Base-by-base conservation (phyloP, 768 basidiomycete species). In the Pleurotus citrinopileatus region DNA sequence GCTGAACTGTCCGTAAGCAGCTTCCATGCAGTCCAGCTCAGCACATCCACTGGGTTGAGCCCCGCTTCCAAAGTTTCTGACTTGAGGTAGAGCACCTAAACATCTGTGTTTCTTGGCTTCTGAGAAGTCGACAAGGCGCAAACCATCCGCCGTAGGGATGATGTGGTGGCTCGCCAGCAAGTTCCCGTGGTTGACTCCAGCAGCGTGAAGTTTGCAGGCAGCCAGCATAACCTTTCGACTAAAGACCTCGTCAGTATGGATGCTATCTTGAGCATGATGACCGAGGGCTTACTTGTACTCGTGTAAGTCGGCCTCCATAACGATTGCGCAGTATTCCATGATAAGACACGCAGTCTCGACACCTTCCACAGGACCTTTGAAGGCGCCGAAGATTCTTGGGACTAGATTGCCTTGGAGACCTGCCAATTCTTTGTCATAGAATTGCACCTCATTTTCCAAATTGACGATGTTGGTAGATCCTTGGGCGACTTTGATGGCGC, bases 341-440 rank as follows among this genome's bases (percentile, higher is more conserved):
- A 78, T 51, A 54, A 75, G 59, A 55, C 68, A 72, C 3, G 55
- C 70, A 7, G 68, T 20, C 6, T 70, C 60, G 6, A 54, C 57
- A 5, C 66, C 67, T 9, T 63, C 27, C 1, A 63, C 55, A n/a
- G 60, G 64, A 13, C 68, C 66, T 22, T 60, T 59, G 56, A 60
- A 78, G 23, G 70, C 65, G 1, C 75, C 74, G 53, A 70, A 70
- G 56, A 64, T 72, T n/a, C 48, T 60, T 8, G 75, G 77, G 1
- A 77, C 70, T 7, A 70, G 65, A 7, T 20, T 59, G 4, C 75
- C 75, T 52, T 78, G 76, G 4, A 77, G 63, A 7, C 54, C 46
- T 27, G 42, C 37, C 26, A 77, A 63, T 19, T 69, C 61, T 8
- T 63, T 60, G 47, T 61, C 53, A 56, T 77, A 77, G 27, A 74